Evolutionary conservation across 2,329 filamentous ascomycete genomes (phyloP), one percentile per base, ranked within the genome.

Genomic region (Penicillium sp.): DNA sequence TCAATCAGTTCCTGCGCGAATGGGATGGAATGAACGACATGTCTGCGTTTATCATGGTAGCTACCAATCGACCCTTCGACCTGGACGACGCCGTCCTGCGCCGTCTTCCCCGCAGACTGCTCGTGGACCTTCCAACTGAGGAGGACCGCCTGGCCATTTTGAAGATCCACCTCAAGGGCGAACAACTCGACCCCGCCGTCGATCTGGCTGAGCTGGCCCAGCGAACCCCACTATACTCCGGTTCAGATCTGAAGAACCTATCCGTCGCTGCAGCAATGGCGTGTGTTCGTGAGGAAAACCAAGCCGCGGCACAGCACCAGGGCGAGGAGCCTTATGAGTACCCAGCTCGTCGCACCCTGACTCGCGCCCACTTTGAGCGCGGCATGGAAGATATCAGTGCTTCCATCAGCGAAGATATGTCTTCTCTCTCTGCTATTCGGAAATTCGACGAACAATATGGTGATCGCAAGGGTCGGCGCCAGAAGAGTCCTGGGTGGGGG

Each of bases 381-480:
- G 95, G 92, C 2, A 83, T 97, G 71, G 86, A 88, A 70, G 93
- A 98, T 77, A 97, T 99, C 68, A 91, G 90, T 59, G 93, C 95
- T 0, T 96, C 91, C 71, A 93, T 97, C 68, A 93, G 88, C 70
- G 94, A 97, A 77, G 93, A 99, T 72, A 98, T 97, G 94, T 84
- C 87, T 53, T 92, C 88, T 35, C 81, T 99, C 65, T 87, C 88
- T 67, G 91, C 91, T 13, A 97, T 99, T 71, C 86, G 92, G 70
- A 96, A 96, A 79, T 99, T 98, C 73, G 95, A 99, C 74, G 92
- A 97, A 79, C 91, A 94, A 76, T 99, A 93, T 75, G 94, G 95
- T 28, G 93, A 97, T 74, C 86, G 89, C 38, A 89, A 87, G 72
- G 86, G 85, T 1, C 85, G 86, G 68, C 85, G 86, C 73, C 87